Evolutionary conservation across 2,329 filamentous ascomycete species (phyloP), one percentile per base, ranked within the genome.

Genomic region (Pseudomassariella vexata): DNA sequence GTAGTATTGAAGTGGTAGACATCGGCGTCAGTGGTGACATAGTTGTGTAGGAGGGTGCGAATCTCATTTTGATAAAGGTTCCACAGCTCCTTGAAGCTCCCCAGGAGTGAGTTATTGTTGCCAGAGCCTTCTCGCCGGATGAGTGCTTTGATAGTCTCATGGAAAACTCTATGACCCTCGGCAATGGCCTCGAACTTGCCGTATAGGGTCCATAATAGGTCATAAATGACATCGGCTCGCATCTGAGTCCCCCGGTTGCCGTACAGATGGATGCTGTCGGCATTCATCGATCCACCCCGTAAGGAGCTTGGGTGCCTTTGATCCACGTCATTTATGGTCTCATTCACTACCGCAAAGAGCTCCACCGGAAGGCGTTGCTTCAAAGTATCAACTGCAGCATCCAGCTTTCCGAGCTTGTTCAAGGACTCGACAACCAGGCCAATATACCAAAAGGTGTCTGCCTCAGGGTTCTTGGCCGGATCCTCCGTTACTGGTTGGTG

Each of bases 21-120:
- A 40, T 94, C 83, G 17, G 85, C 87, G 53, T 94, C 88, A 2
- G 88, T 94, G 1, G 92, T 94, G 31, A 98, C 78, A 54, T 98
- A 96, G 55, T 95, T 94, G 59, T 96, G 92, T 36, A 98, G 66
- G 10, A 98, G 66, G 5, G 89, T 94, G 24, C 89, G 79, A 44
- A 98, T 96, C 68, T 98, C 92, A 58, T 94, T 96, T 53, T 98
- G 92, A 50, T 95, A 90, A 6, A 98, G 67, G 53, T 95, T 95
- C 94, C 94, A 98, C 24, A 98, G 65, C 60, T 96, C 92, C 51
- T 90, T 92, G 61, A 98, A 98, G 35, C 88, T 88, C 34, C 87
- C 81, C 5, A 87, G 81, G 30, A 96, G 70, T 1, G 76, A 71
- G 24, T 65, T 72, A 46, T 76, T 64, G 65, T 82, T 66, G 56